phyloP scores from a whole-genome alignment of 805 yeast species.

The Hanseniaspora mollemarum region DNA sequence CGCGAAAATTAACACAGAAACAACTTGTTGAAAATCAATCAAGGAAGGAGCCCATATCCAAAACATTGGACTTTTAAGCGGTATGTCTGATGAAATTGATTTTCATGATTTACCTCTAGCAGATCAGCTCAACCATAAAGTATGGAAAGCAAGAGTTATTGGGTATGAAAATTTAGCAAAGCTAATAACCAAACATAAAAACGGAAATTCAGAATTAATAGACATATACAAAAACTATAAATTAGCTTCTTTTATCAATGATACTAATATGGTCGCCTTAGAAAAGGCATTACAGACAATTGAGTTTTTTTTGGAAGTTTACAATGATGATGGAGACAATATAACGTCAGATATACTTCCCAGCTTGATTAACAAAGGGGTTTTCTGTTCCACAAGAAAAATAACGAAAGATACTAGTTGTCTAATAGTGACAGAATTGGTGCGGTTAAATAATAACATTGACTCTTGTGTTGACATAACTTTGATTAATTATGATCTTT shows the following conservation, averaged over 20 bases:
- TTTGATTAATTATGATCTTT: neutral
- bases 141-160: conserved; percentile 76
- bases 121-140: conserved; percentile 56
- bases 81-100: conserved; percentile 53
- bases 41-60: no score
- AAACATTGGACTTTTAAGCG: no score
- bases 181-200: conserved; percentile 38
- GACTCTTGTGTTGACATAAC: neutral
- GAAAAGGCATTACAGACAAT: conserved; percentile 62
- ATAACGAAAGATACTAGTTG: neutral
- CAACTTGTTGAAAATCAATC: no score
- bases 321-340: conserved; percentile 31
- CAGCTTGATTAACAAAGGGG: conserved; percentile 1
- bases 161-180: conserved; percentile 62
- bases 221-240: conserved; percentile 39
- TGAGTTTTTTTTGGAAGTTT: conserved; percentile 34
- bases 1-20: no score
- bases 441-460: neutral
- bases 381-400: conserved; percentile 9
- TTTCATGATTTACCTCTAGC: conserved; percentile 51
- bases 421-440: neutral
- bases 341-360: conserved; percentile 36
- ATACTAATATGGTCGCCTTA: conserved; percentile 82
- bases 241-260: conserved; percentile 51
- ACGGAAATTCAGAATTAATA: conserved; percentile 20